These are phyloP conservation scores for Platanus orientalis DNA, from an alignment of 164 flowering plant genomes.

Conservation along the genomic window DNA sequence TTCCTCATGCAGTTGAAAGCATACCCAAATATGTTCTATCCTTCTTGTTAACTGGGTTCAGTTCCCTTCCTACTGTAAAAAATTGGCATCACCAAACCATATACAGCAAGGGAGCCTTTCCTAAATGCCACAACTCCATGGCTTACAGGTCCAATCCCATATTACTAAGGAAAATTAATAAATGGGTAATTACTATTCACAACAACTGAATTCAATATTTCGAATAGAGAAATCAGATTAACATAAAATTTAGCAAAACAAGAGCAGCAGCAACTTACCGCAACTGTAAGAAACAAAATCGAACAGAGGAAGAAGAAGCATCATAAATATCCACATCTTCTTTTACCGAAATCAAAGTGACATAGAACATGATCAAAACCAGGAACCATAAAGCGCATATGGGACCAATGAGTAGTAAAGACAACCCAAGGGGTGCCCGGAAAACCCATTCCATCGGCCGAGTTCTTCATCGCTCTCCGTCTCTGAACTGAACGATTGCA, in stretches of 20 bases:
- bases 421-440: constrained; percentile 6
- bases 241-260: not conserved
- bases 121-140: too few species aligned
- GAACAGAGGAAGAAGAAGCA: constrained; percentile 27
- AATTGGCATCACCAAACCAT: too few species aligned
- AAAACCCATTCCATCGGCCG: constrained; percentile 5
- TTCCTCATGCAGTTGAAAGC: too few species aligned
- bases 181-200: not conserved
- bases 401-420: constrained; percentile 3
- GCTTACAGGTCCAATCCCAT: too few species aligned
- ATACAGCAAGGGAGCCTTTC: too few species aligned
- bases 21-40: too few species aligned
- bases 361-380: constrained; percentile 23
- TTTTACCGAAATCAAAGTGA: constrained; percentile 14
- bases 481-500: constrained; percentile 11
- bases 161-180: too few species aligned
- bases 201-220: not conserved
- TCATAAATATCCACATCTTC: constrained; percentile 32
- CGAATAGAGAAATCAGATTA: too few species aligned
- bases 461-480: constrained; percentile 11
- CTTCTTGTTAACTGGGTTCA: too few species aligned
- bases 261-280: constrained; percentile 22
- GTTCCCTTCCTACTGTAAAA: too few species aligned
- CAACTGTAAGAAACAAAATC: constrained; percentile 17
- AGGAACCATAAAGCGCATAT: constrained; percentile 3